Conservation (phyloP, 352 stramenopile genomes). For the Phytophthora citricola region DNA sequence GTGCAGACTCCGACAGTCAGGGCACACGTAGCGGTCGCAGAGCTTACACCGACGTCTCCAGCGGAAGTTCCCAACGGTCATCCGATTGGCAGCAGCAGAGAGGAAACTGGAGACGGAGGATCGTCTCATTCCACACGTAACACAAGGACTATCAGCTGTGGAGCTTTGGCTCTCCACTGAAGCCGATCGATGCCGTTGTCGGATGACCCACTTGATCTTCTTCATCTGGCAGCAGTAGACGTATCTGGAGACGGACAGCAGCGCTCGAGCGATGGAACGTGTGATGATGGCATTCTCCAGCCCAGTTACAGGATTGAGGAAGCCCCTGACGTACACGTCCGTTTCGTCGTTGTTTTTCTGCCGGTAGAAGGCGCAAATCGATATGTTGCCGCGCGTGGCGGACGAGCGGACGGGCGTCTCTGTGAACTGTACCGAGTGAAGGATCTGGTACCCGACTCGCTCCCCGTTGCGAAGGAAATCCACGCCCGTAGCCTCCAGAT, state of each 20-base stretch:
- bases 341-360: slow-evolving; percentile 41
- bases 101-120: slow-evolving; percentile 31
- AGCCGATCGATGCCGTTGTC: slow-evolving; percentile 22
- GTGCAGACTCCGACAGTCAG: slow-evolving; percentile 49
- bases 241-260: slow-evolving; percentile 39
- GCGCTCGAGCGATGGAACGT: slow-evolving; percentile 33
- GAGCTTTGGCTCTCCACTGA: slow-evolving; percentile 19
- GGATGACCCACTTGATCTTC: slow-evolving; percentile 45
- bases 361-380: slow-evolving; percentile 42
- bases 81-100: slow-evolving; percentile 15
- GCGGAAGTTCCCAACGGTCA: slow-evolving; percentile 18
- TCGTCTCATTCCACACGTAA: slow-evolving; percentile 34
- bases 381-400: slow-evolving; percentile 41
- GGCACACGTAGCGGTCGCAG: slow-evolving; percentile 55
- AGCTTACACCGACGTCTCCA: slow-evolving; percentile 42
- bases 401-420: slow-evolving; percentile 33
- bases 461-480: slow-evolving; percentile 57
- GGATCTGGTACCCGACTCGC: slow-evolving; percentile 60
- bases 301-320: slow-evolving; percentile 34
- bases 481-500: slow-evolving; percentile 54
- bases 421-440: slow-evolving; percentile 66
- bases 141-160: slow-evolving; percentile 34
- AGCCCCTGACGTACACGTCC: slow-evolving; percentile 43
- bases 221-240: slow-evolving; percentile 47
- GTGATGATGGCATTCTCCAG: slow-evolving; percentile 50